These are phyloP conservation scores for Epithele typhae DNA, from an alignment of 768 basidiomycete genomes.

Conservation along the genomic window DNA sequence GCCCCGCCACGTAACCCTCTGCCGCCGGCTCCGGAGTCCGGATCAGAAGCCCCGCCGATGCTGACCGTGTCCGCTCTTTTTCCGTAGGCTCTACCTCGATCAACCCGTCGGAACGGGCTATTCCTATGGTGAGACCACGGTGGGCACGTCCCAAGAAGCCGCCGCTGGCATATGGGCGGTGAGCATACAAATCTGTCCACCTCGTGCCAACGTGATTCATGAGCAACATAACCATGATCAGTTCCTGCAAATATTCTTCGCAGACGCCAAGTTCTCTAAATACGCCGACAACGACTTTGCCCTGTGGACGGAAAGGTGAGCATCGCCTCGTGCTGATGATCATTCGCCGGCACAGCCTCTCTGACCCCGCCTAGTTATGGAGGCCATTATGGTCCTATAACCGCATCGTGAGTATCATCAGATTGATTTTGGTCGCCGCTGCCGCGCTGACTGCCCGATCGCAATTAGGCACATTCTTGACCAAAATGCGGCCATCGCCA, in stretches of 20 bases:
- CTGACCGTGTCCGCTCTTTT: slow-evolving; percentile 1
- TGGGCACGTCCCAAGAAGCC: slow-evolving; percentile 51
- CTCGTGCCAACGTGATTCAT: background rate
- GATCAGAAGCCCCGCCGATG: background rate
- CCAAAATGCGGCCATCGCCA: slow-evolving; percentile 53
- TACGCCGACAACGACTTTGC: slow-evolving; percentile 43
- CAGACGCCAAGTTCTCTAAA: slow-evolving; percentile 48
- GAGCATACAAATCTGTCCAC: background rate
- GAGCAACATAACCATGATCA: background rate
- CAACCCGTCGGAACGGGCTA: slow-evolving; percentile 62
- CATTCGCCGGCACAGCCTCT: slow-evolving; percentile 6
- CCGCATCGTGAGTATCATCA: slow-evolving; percentile 26
- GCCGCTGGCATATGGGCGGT: slow-evolving; percentile 53
- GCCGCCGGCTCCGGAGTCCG: background rate
- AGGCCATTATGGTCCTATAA: slow-evolving; percentile 37
- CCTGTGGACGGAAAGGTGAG: slow-evolving; percentile 61
- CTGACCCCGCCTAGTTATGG: slow-evolving; percentile 25
- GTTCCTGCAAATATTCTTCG: slow-evolving; percentile 60
- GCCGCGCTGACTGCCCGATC: no score
- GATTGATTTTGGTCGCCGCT: background rate
- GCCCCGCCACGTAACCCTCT: slow-evolving; percentile 1
- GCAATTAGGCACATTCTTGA: slow-evolving; percentile 44
- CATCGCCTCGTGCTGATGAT: slow-evolving; percentile 5
- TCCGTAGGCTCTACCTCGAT: slow-evolving; percentile 46
- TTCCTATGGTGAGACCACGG: slow-evolving; percentile 48